A percentile compares a stretch with the other conserved stretches of the same genome.
Evolutionary conservation across 2,329 filamentous ascomycete species (phyloP).

Genomic region (Helotiales sp.): DNA sequence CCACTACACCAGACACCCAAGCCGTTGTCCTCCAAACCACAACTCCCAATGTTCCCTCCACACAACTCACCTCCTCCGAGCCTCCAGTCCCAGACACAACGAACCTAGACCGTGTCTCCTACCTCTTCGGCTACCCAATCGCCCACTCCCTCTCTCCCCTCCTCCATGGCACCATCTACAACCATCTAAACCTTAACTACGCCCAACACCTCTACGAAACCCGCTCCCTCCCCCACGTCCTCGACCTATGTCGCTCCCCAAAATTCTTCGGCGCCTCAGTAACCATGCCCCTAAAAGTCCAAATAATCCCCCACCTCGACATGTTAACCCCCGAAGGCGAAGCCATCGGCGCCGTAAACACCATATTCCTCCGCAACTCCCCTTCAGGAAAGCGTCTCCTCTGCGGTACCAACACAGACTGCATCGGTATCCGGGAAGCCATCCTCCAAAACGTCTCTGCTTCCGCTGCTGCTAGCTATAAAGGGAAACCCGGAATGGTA

Average conservation of each 20-base stretch:
- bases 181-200: slow-evolving; percentile 51
- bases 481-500: slow-evolving; percentile 66
- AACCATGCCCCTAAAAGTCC: slow-evolving; percentile 83
- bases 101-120: slow-evolving; percentile 34
- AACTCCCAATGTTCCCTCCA: background rate
- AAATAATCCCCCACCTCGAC: slow-evolving; percentile 72
- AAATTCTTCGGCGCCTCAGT: slow-evolving; percentile 69
- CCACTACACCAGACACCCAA: background rate
- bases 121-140: slow-evolving; percentile 59
- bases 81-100: slow-evolving; percentile 21
- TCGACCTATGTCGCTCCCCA: slow-evolving; percentile 53
- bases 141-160: slow-evolving; percentile 55
- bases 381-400: slow-evolving; percentile 38
- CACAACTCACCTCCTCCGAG: slow-evolving; percentile 2
- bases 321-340: slow-evolving; percentile 70
- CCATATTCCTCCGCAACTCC: slow-evolving; percentile 63
- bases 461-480: slow-evolving; percentile 45
- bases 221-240: slow-evolving; percentile 48
- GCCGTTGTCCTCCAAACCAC: background rate
- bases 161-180: slow-evolving; percentile 55
- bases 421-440: slow-evolving; percentile 73
- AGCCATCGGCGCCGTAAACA: slow-evolving; percentile 78
- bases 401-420: slow-evolving; percentile 80
- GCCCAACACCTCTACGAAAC: slow-evolving; percentile 54
- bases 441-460: slow-evolving; percentile 59